A percentile compares a stretch with the other conserved stretches of the same genome.
Conservation (phyloP, 163 green algal genomes). For the Chlorella variabilis region DNA sequence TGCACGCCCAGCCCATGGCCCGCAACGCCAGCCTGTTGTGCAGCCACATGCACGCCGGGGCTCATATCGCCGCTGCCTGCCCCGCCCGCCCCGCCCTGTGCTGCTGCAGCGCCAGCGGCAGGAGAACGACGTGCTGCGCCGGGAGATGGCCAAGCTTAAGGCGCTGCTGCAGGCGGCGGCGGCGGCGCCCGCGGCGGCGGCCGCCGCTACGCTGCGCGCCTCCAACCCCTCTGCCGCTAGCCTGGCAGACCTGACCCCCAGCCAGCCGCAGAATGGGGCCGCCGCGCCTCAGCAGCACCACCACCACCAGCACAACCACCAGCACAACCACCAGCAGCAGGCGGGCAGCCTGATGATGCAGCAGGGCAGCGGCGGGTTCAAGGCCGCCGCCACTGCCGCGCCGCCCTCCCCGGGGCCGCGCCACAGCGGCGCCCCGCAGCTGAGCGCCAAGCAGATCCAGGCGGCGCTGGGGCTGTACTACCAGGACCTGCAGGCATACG, state of each 20-base stretch:
- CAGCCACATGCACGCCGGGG: no score
- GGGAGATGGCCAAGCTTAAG: not conserved
- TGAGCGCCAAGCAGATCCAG: not conserved
- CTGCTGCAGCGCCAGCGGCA: slow-evolving; percentile 4
- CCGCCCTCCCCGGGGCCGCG: not conserved
- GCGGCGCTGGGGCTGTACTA: slow-evolving; percentile 27
- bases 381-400: slow-evolving; percentile 6
- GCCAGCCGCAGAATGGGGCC: not conserved
- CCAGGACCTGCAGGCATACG: slow-evolving; percentile 28
- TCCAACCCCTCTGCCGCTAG: no score
- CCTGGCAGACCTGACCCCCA: no score
- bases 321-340: slow-evolving; percentile 1
- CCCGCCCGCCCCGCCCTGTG: not conserved
- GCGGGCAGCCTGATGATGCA: not conserved
- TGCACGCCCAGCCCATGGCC: no score
- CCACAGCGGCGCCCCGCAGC: not conserved
- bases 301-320: not conserved
- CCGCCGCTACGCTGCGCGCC: no score
- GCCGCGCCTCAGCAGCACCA: not conserved
- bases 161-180: not conserved
- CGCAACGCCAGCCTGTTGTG: no score
- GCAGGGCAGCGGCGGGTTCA: not conserved
- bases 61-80: not conserved
- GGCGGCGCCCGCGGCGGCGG: not conserved
- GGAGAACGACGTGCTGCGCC: slow-evolving; percentile 21